These are phyloP conservation scores for Biscutella laevigata DNA, from an alignment of 441 rosid species.

Conservation along the genomic window DNA sequence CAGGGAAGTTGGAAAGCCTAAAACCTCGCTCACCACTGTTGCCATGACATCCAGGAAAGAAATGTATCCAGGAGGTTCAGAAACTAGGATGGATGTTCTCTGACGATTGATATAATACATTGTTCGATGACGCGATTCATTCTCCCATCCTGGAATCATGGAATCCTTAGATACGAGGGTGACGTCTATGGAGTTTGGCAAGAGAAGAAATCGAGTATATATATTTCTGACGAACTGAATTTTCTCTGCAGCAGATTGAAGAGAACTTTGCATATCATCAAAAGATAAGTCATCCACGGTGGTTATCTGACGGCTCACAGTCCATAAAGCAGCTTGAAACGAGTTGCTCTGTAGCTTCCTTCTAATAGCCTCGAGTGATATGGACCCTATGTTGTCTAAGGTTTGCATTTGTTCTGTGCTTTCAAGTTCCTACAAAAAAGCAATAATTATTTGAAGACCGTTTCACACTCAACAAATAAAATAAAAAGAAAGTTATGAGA, in stretches of 20 bases:
- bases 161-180: slow-evolving; percentile 52
- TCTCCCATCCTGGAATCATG: slow-evolving; percentile 61
- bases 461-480: slow-evolving; percentile 4
- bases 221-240: slow-evolving; percentile 69
- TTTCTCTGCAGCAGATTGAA: slow-evolving; percentile 52
- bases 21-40: slow-evolving; percentile 72
- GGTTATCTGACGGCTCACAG: slow-evolving; percentile 34
- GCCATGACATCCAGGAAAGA: slow-evolving; percentile 71
- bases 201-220: slow-evolving; percentile 68
- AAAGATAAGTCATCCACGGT: slow-evolving; percentile 28
- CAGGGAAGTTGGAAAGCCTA: slow-evolving; percentile 61
- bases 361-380: slow-evolving; percentile 44
- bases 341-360: slow-evolving; percentile 62
- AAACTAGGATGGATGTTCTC: slow-evolving; percentile 53
- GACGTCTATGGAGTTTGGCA: slow-evolving; percentile 58
- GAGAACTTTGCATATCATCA: slow-evolving; percentile 42
- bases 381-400: slow-evolving; percentile 55
- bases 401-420: slow-evolving; percentile 41
- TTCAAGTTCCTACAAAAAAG: slow-evolving; percentile 60
- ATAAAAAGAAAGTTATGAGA: slow-evolving; percentile 1
- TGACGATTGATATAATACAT: slow-evolving; percentile 58
- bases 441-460: slow-evolving; percentile 4
- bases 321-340: slow-evolving; percentile 68
- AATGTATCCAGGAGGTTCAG: slow-evolving; percentile 78
- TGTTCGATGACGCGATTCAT: slow-evolving; percentile 50